Base-by-base conservation (phyloP, 768 basidiomycete genomes). In the Boletus reticulatus region DNA sequence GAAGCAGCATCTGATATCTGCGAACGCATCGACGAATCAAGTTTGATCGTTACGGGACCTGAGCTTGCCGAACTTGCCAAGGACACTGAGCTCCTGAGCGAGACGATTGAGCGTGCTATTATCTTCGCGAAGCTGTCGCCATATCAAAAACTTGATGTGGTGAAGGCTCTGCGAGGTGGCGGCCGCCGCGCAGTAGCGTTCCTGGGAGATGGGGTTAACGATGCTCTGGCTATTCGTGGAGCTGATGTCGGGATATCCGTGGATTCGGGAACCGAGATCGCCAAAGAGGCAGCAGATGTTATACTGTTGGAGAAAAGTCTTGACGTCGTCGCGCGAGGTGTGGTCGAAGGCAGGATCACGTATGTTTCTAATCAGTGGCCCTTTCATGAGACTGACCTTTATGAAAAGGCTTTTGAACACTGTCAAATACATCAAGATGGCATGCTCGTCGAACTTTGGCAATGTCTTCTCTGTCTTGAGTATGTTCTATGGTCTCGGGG, bases 351-450 rank as follows among this genome's bases (percentile, higher is more conserved):
- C 55, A 68, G 69, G 31, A 64, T 70, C 58, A 70, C 69, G 69
- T 70, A 60, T 12, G 70, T 59, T 57, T 42, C 13, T 34, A n/a
- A 32, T 17, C 13, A 8, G 10, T n/a, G 17, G 13, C 31, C 42
- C 14, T 6, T 22, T 11, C 32, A 42, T 22, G 38, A 38, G 32
- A 36, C 65, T 69, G 4, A 69, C 22, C 6, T 46, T 8, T 31
- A 38, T 47, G 12, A 53, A 38, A 46, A 73, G 73, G 36, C 72
- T 74, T 61, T 36, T 74, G 44, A 73, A 73, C 43, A 73, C 73
- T 0, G 53, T 72, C 34, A 73, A 73, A 56, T 74, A 74, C 37
- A 74, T 74, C 56, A 73, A 73, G 53, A 73, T 73, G 72, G 70
- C 72, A 19, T 68, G 68, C 22, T 74, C 72, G 10, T 73, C 72